Base-by-base conservation (phyloP, 2,329 filamentous ascomycete species). In the Stagonosporopsis chrysanthemi region DNA sequence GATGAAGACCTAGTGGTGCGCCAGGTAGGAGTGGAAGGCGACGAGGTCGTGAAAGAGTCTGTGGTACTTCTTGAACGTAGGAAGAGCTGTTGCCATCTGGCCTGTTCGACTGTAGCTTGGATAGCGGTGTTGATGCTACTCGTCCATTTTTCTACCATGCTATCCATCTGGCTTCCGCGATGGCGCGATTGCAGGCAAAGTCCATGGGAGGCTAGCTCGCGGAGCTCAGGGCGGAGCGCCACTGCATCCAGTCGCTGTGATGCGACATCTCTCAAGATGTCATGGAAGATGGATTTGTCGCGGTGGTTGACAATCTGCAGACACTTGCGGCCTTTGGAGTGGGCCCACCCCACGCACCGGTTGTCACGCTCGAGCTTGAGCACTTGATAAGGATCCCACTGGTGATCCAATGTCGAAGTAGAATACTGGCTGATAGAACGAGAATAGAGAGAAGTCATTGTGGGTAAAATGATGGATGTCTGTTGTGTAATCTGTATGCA, bases 261-360 rank as follows among this genome's bases (percentile, higher is more conserved):
- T 4, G 56, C 56, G 1, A 69, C n/a, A 2, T 56, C 33, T 3
- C 12, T 12, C 4, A 69, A 1, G 6, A 65, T 29, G 1, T 2
- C 1, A 11, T 58, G 23, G 14, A 60, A 39, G 15, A 31, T 46
- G 5, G 11, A 1, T 11, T 46, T 14, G 22, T 64, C 59, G 3
- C 9, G 6, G 9, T 9, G 6, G 1, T 44, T 35, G 29, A 68
- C 57, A 1, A 6, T 11, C 2, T 14, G 58, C 2, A 6, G 29
- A 36, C 65, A 69, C 14, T 57, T 58, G 11, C 62, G 61, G 8
- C 48, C 23, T 22, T 31, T 53, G 2, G 60, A 52, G 1, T 29
- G 51, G 3, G 63, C 65, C 36, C 33, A 53, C 15, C 62, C 63
- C 1, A 61, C 22, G 44, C 65, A 69, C 12, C 49, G 52, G 12